phyloP scores from a whole-genome alignment of 2,329 filamentous ascomycete genomes.

The Fusarium kyushuense region DNA sequence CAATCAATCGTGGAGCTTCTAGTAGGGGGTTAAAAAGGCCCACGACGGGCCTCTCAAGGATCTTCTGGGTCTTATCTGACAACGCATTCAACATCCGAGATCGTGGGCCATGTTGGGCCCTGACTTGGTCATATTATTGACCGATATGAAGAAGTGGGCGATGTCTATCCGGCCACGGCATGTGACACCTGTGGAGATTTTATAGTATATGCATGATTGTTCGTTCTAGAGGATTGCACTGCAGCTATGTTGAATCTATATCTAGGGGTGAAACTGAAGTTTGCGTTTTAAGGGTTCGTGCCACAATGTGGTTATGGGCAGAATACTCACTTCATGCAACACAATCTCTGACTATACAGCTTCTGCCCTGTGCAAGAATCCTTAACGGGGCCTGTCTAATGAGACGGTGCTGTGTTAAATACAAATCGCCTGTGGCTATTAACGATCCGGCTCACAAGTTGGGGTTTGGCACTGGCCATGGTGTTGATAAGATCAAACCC shows the following conservation, averaged over 20 bases:
- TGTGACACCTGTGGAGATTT: conserved; percentile 32
- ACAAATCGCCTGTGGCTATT: conserved; percentile 21
- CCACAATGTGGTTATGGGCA: conserved; percentile 8
- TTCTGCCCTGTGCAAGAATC: not conserved
- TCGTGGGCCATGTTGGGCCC: conserved; percentile 12
- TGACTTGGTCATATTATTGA: conserved; percentile 9
- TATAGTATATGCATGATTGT: conserved; percentile 22
- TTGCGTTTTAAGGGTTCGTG: conserved; percentile 10
- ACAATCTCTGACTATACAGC: not conserved
- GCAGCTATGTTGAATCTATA: conserved; percentile 14
- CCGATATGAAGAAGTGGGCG: conserved; percentile 7
- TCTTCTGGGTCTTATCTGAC: conserved; percentile 11
- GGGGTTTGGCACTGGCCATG: conserved; percentile 29
- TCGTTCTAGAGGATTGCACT: conserved; percentile 13
- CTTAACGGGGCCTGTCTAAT: not conserved
- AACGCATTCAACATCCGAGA: conserved; percentile 20
- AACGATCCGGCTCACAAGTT: conserved; percentile 16
- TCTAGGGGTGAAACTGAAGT: conserved; percentile 11
- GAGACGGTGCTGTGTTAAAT: conserved; percentile 5
- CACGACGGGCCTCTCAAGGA: conserved; percentile 1
- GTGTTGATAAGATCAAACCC: conserved; percentile 34
- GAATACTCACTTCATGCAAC: conserved; percentile 5
- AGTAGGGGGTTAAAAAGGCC: not conserved
- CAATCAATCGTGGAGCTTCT: conserved; percentile 15
- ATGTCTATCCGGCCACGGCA: conserved; percentile 16